Base-by-base conservation (phyloP, 441 rosid species). In the Adansonia grandidieri region DNA sequence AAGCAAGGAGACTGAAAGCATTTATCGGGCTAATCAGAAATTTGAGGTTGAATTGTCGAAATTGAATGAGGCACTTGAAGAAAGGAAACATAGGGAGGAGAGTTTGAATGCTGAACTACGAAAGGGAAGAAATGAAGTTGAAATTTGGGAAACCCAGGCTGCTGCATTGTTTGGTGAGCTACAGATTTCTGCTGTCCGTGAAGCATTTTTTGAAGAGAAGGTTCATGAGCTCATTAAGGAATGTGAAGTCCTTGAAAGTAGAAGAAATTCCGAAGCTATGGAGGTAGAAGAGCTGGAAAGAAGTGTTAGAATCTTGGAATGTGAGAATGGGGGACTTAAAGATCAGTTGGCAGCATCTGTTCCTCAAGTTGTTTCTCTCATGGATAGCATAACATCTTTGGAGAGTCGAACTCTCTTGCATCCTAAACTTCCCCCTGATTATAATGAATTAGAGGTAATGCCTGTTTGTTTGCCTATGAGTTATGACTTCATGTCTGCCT, bases 211-310 rank as follows among this genome's bases (percentile, higher is more conserved):
- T 53, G 87, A 86, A 86, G 94, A 85, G 75, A 94, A 88, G 83
- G 74, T 84, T 66, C 78, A 44, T 78, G 97, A 91, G 79, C 87
- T 92, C 40, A 70, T 74, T 10, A 88, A 87, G 87, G 85, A 85
- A 74, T 90, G 80, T 72, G 63, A 77, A 68, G 84, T 51, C 78
- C 86, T 89, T 76, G 88, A 84, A 78, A 84, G 73, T 28, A 84
- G 57, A 83, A 71, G 78, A 74, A 75, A 76, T 78, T 74, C 82
- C 44, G 88, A 85, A 78, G 86, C 82, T 65, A 40, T 68, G 64
- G 92, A 91, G 88, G 84, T 86, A 54, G 89, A 87, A 24, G 88
- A 71, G 77, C 87, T 96, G 81, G 89, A 88, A 87, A 90, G 84
- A 84, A 90, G 80, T 73, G 82, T 88, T 73, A 64, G 74, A 79